Evolutionary conservation across 148 eudicot species (phyloP).

Genomic region (Gaultheria prostrata): DNA sequence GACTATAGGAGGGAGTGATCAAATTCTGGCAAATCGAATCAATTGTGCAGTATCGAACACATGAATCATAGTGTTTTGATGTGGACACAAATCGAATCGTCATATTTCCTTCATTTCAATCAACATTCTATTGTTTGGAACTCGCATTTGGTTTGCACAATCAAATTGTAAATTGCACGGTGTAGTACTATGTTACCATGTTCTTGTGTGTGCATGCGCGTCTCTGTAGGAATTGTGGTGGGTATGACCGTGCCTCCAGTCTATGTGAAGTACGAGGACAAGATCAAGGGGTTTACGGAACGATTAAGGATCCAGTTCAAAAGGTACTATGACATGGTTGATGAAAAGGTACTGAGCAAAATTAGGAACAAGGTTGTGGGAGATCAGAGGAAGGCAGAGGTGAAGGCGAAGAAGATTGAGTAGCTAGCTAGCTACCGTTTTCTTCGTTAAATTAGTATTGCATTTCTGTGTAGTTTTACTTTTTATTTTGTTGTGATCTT

Average conservation of each 20-base stretch:
- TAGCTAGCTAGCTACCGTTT: background rate
- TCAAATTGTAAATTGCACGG: background rate
- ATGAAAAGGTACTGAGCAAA: constrained; percentile 21
- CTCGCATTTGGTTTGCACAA: background rate
- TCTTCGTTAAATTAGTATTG: background rate
- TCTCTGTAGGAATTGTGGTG: background rate
- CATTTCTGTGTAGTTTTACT: background rate
- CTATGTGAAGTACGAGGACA: constrained; percentile 26
- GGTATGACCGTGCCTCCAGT: constrained; percentile 22
- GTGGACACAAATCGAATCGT: background rate
- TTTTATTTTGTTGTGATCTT: background rate
- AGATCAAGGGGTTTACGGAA: constrained; percentile 22
- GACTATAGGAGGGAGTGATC: too few species aligned
- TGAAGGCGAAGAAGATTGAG: constrained; percentile 1
- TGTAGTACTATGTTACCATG: background rate
- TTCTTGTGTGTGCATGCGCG: background rate
- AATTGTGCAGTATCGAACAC: background rate
- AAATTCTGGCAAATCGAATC: background rate
- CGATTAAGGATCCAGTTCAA: constrained; percentile 15
- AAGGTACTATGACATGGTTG: constrained; percentile 17
- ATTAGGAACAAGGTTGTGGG: background rate
- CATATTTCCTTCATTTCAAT: background rate
- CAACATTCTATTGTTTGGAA: background rate
- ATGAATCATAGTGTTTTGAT: background rate
- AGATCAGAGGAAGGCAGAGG: constrained; percentile 1